Conservation (phyloP, 768 basidiomycete genomes). For the Xanthoconium purpureum region DNA sequence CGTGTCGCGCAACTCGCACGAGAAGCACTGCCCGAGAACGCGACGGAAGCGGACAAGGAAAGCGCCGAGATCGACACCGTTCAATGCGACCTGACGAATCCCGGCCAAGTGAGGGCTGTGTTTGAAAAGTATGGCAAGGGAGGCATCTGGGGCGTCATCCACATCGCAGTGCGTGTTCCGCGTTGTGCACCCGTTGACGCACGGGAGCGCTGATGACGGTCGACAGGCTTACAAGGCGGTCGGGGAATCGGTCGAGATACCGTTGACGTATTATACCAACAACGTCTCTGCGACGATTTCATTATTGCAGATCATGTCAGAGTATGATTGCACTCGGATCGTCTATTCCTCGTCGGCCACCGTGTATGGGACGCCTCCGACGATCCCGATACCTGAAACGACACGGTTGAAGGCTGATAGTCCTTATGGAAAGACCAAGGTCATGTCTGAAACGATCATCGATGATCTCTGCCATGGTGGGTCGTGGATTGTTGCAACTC, state of each 20-base stretch:
- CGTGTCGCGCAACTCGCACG: slow-evolving; percentile 80
- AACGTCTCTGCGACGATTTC: slow-evolving; percentile 88
- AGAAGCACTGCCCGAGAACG: slow-evolving; percentile 61
- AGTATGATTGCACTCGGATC: slow-evolving; percentile 78
- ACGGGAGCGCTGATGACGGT: background rate
- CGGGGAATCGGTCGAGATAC: slow-evolving; percentile 92
- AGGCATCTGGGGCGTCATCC: slow-evolving; percentile 95
- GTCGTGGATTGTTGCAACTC: slow-evolving; percentile 20
- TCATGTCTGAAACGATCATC: slow-evolving; percentile 88
- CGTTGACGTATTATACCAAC: slow-evolving; percentile 89
- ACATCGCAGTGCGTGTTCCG: slow-evolving; percentile 73
- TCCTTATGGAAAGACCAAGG: slow-evolving; percentile 95
- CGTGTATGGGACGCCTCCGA: slow-evolving; percentile 92
- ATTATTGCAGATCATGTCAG: slow-evolving; percentile 82
- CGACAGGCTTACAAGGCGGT: slow-evolving; percentile 95
- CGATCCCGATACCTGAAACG: slow-evolving; percentile 90
- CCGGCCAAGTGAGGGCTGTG: slow-evolving; percentile 67
- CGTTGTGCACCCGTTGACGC: background rate
- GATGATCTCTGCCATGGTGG: slow-evolving; percentile 80
- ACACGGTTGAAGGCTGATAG: slow-evolving; percentile 86
- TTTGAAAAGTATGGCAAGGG: slow-evolving; percentile 85
- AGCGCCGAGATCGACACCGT: slow-evolving; percentile 70
- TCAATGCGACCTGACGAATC: slow-evolving; percentile 70
- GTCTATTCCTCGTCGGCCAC: slow-evolving; percentile 99
- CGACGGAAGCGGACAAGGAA: slow-evolving; percentile 65